These are phyloP conservation scores for Monsonia emarginata DNA, from an alignment of 441 rosid genomes.

Conservation along the genomic window DNA sequence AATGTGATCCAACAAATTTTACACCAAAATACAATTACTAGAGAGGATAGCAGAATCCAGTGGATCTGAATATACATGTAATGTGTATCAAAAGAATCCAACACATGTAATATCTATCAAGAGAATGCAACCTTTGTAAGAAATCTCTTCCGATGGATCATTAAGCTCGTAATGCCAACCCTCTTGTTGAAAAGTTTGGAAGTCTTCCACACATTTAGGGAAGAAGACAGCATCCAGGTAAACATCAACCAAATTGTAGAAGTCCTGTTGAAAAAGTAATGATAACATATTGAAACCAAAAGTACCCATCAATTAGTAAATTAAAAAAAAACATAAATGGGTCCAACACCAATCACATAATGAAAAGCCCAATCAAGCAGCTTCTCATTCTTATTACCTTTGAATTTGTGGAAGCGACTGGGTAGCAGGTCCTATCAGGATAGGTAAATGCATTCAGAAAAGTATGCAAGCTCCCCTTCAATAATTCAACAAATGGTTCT, in stretches of 20 bases:
- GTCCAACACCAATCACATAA: not conserved
- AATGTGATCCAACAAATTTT: too few species aligned
- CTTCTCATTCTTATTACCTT: constrained; percentile 40
- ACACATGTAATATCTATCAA: not conserved
- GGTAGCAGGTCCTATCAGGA: constrained; percentile 96
- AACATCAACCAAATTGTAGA: constrained; percentile 86
- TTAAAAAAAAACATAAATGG: too few species aligned
- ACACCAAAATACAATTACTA: not conserved
- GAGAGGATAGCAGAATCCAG: not conserved
- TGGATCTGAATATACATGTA: not conserved
- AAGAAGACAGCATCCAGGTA: constrained; percentile 92
- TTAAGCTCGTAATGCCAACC: constrained; percentile 96
- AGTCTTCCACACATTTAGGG: constrained; percentile 82
- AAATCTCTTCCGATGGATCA: constrained; percentile 69
- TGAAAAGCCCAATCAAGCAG: not conserved
- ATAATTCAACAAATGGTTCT: constrained; percentile 88
- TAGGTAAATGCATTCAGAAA: constrained; percentile 90
- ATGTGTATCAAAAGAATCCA: not conserved
- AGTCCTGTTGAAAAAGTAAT: constrained; percentile 46
- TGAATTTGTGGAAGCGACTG: constrained; percentile 84
- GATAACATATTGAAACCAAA: constrained; percentile 7
- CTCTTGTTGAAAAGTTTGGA: constrained; percentile 89
- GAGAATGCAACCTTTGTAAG: constrained; percentile 61
- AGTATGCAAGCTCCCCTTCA: constrained; percentile 86
- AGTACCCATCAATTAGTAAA: too few species aligned